These are phyloP conservation scores for Arthroderma sp. DNA, from an alignment of 2,329 filamentous ascomycete species.

Conservation along the genomic window DNA sequence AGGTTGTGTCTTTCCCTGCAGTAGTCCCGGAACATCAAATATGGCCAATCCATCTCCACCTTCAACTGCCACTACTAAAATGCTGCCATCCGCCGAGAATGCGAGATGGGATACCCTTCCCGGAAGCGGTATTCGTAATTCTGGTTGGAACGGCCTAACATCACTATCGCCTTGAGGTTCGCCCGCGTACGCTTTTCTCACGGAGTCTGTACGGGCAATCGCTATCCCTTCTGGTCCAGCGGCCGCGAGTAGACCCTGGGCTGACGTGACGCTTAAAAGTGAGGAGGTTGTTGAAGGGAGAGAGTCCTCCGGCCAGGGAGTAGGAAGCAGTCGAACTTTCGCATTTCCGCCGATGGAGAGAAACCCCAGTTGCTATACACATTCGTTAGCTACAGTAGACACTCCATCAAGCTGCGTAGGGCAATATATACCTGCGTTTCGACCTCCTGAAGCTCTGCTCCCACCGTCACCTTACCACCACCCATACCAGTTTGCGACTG, in stretches of 20 bases:
- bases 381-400: neutral
- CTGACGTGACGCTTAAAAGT: conserved; percentile 70
- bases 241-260: conserved; percentile 70
- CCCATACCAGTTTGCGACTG: conserved; percentile 27
- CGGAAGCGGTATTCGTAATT: conserved; percentile 59
- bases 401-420: conserved; percentile 2
- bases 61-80: conserved; percentile 71
- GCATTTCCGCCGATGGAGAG: conserved; percentile 65
- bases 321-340: conserved; percentile 66
- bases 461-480: conserved; percentile 37
- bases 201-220: conserved; percentile 61
- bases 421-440: conserved; percentile 58
- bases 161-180: conserved; percentile 50
- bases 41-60: conserved; percentile 69
- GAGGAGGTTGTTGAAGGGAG: conserved; percentile 67
- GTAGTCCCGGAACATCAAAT: conserved; percentile 60
- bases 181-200: conserved; percentile 61
- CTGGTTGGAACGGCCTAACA: conserved; percentile 57
- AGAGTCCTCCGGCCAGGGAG: conserved; percentile 58
- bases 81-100: conserved; percentile 82
- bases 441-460: conserved; percentile 62
- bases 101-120: conserved; percentile 73
- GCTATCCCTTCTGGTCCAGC: conserved; percentile 70
- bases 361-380: conserved; percentile 59
- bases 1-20: conserved; percentile 54